Base-by-base conservation (phyloP, 495 filamentous ascomycete species). In the Oleoguttula mirabilis region DNA sequence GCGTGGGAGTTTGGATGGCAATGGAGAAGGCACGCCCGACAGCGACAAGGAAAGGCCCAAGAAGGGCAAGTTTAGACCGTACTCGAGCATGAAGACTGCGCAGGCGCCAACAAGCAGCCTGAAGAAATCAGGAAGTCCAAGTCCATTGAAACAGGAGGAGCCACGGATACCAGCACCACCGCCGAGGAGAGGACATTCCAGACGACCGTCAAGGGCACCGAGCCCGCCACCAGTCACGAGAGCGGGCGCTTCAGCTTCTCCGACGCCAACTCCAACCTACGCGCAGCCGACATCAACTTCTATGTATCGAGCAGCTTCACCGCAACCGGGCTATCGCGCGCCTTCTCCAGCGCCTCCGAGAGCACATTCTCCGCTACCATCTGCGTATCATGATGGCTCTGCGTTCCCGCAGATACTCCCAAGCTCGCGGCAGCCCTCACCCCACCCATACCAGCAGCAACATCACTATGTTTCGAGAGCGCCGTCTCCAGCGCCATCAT, bases 251-350 rank as follows among this genome's bases (percentile, higher is more conserved):
- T 39, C 50, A 3, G 30, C 39, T 16, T 48, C 45, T 3, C 50
- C 44, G 3, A 43, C 45, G 21, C 50, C 45, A 5, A 53, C 45
- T 11, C 50, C 33, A 17, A 19, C 21, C 4, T 47, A 61, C 45
- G 39, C 45, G 21, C 42, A 54, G 11, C 51, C 59, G 21, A 66
- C 63, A 7, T 59, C 64, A 15, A 25, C 21, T 31, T 35, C 45
- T 15, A 32, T 48, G 14, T 65, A 41, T 51, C 57, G 50, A 62
- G 64, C 52, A 49, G 61, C 33, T 55, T 75, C 53, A 7, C 68
- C 71, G 39, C 67, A 66, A 7, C 69, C 70, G 0, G 61, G 63
- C 47, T 32, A 62, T 52, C 37, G 58, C 54, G 50, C 45, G 6
- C 33, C 33, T 21, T 63, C 61, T 21, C 60, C 65, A 21, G 55